Percentiles rank a stretch among this genome's conserved stretches.
These are phyloP conservation scores for Fusarium domesticum DNA, from an alignment of 2,329 filamentous ascomycete species.

Conservation along the genomic window DNA sequence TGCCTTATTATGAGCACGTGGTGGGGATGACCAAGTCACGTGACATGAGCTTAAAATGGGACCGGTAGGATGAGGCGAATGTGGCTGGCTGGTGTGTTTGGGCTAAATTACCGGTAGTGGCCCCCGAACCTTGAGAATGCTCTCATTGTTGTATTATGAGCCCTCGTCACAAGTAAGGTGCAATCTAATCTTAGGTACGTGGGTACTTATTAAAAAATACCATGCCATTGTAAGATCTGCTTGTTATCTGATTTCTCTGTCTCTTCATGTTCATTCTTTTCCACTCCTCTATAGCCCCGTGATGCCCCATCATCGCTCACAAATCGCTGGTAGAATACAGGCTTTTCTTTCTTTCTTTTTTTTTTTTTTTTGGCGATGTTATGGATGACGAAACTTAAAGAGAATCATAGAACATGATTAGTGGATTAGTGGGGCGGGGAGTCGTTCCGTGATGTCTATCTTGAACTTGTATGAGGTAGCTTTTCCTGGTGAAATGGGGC, in stretches of 20 bases:
- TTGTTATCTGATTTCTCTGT: background rate
- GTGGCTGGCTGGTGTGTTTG: conserved; percentile 8
- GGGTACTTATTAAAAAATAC: no score
- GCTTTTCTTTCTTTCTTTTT: no score
- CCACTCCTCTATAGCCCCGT: no score
- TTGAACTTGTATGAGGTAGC: conserved; percentile 3
- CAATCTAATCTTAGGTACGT: no score
- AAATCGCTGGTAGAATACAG: background rate
- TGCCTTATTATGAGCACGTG: no score
- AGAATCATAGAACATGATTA: background rate
- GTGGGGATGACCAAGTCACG: conserved; percentile 4
- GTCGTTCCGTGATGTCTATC: conserved; percentile 12
- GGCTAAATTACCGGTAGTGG: conserved; percentile 13
- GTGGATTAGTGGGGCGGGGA: conserved; percentile 20
- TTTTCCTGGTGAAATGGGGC: background rate
- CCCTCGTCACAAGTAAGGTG: no score
- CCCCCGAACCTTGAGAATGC: conserved; percentile 10
- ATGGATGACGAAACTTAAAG: conserved; percentile 22
- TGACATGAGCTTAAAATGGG: conserved; percentile 6
- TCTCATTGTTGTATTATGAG: conserved; percentile 1
- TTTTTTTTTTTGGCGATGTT: conserved; percentile 15
- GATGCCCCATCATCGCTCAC: background rate
- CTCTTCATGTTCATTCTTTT: background rate
- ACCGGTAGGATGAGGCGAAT: conserved; percentile 8
- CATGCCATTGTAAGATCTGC: no score